phyloP scores from a whole-genome alignment of 805 yeast species.

The Ogataea paradorogensis region DNA sequence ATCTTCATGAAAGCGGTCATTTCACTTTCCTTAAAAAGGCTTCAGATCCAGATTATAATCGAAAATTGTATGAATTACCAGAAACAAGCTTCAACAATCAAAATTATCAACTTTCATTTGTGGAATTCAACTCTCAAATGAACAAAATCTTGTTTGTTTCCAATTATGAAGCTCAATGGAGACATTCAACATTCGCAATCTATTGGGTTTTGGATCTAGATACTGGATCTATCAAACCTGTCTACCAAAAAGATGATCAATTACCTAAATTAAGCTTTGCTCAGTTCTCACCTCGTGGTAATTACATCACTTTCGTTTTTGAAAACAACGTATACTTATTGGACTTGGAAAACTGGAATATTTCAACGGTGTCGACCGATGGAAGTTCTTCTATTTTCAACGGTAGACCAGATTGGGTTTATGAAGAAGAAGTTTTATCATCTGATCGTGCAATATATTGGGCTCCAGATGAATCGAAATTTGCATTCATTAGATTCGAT shows the following conservation, averaged over 20 bases:
- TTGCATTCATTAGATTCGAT: slow-evolving; percentile 55
- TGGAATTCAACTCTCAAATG: slow-evolving; percentile 44
- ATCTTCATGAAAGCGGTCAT: slow-evolving; percentile 23
- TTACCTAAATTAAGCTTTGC: slow-evolving; percentile 47
- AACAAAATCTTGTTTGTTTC: slow-evolving; percentile 55
- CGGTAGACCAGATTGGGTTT: slow-evolving; percentile 81
- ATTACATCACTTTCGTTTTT: slow-evolving; percentile 52
- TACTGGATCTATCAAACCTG: slow-evolving; percentile 25
- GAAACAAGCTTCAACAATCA: slow-evolving; percentile 42
- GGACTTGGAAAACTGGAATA: slow-evolving; percentile 27
- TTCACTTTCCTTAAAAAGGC: slow-evolving; percentile 22
- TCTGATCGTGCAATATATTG: slow-evolving; percentile 67
- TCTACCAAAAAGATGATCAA: slow-evolving; percentile 23
- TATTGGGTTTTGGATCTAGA: slow-evolving; percentile 62
- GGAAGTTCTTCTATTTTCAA: slow-evolving; percentile 54
- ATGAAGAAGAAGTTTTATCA: slow-evolving; percentile 73
- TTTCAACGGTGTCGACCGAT: slow-evolving; percentile 43
- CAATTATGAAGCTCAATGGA: slow-evolving; percentile 49
- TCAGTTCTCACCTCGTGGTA: slow-evolving; percentile 61
- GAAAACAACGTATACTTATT: slow-evolving; percentile 54
- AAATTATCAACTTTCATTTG: slow-evolving; percentile 37
- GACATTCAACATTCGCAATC: slow-evolving; percentile 63
- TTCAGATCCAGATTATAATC: slow-evolving; percentile 30
- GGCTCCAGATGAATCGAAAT: slow-evolving; percentile 58
- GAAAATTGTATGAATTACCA: slow-evolving; percentile 29